These are phyloP conservation scores for Moricandia arvensis DNA, from an alignment of 345 rosid species.

Conservation along the genomic window DNA sequence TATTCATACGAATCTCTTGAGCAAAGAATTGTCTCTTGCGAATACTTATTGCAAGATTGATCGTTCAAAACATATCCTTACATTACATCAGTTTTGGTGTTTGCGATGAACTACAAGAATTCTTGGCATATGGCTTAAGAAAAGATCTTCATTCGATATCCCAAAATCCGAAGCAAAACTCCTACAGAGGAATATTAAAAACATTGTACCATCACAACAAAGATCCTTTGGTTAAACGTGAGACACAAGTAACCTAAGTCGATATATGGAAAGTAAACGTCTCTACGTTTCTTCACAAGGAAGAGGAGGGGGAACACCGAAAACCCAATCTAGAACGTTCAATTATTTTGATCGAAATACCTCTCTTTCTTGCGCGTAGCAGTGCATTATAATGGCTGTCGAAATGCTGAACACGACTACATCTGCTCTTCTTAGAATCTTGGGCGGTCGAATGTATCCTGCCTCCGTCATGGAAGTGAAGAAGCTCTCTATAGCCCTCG, in stretches of 20 bases:
- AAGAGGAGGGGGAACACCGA: constrained; percentile 70
- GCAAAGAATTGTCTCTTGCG: no score
- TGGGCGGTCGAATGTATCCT: constrained; percentile 58
- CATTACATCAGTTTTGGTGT: neutral
- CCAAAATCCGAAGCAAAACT: neutral
- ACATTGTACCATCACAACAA: constrained; percentile 6
- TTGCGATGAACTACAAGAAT: constrained; percentile 3
- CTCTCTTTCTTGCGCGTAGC: no score
- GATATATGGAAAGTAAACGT: neutral
- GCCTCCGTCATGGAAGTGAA: constrained; percentile 63
- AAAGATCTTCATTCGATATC: neutral
- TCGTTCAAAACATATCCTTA: no score
- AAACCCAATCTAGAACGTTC: no score
- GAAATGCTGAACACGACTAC: constrained; percentile 82
- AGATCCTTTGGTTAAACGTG: neutral
- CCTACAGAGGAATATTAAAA: neutral
- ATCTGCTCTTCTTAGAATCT: constrained; percentile 70
- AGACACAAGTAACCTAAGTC: neutral
- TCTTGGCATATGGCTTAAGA: neutral
- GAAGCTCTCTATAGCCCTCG: constrained; percentile 96
- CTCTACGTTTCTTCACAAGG: constrained; percentile 43
- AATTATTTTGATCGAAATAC: no score
- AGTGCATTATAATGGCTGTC: constrained; percentile 74
- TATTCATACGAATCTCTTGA: no score
- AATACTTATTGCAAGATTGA: no score